phyloP scores from a whole-genome alignment of 805 yeast genomes.

The Metahyphopichia silvanorum region DNA sequence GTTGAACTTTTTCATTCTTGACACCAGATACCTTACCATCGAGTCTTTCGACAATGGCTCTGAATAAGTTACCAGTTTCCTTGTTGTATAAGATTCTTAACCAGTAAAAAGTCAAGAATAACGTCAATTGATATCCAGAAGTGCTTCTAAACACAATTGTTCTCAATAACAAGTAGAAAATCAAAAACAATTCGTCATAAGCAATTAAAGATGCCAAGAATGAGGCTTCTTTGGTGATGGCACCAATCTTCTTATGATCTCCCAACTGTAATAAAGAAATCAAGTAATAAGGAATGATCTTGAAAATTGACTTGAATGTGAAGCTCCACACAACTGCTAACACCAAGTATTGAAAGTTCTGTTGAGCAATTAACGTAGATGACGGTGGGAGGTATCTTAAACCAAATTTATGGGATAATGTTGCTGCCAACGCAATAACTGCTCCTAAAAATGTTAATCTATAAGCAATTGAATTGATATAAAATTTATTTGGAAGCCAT shows the following conservation, averaged over 20 bases:
- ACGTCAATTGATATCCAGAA: slow-evolving; percentile 63
- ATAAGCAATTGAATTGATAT: slow-evolving; percentile 51
- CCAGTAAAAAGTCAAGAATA: slow-evolving; percentile 65
- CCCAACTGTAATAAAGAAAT: slow-evolving; percentile 59
- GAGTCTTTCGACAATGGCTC: slow-evolving; percentile 36
- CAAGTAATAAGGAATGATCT: slow-evolving; percentile 57
- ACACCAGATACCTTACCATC: slow-evolving; percentile 40
- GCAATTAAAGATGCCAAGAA: slow-evolving; percentile 49
- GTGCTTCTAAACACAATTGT: slow-evolving; percentile 62
- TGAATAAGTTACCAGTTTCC: slow-evolving; percentile 43
- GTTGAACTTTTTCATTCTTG: slow-evolving; percentile 43
- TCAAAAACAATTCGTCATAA: slow-evolving; percentile 56
- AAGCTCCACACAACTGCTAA: slow-evolving; percentile 59
- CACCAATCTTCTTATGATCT: slow-evolving; percentile 33
- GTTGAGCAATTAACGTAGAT: slow-evolving; percentile 64
- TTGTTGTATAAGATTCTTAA: slow-evolving; percentile 58
- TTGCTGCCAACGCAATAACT: slow-evolving; percentile 46
- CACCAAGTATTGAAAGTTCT: slow-evolving; percentile 67
- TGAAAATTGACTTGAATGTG: slow-evolving; percentile 62
- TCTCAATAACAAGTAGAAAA: slow-evolving; percentile 52
- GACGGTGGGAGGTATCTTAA: slow-evolving; percentile 55
- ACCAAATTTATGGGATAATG: slow-evolving; percentile 59
- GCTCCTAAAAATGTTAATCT: slow-evolving; percentile 57
- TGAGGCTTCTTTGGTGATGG: slow-evolving; percentile 35
- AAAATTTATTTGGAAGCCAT: slow-evolving; percentile 35